Evolutionary conservation across 495 filamentous ascomycete species (phyloP), one percentile per base, ranked within the genome.

Genomic region (Aspergillus egyptiacus): DNA sequence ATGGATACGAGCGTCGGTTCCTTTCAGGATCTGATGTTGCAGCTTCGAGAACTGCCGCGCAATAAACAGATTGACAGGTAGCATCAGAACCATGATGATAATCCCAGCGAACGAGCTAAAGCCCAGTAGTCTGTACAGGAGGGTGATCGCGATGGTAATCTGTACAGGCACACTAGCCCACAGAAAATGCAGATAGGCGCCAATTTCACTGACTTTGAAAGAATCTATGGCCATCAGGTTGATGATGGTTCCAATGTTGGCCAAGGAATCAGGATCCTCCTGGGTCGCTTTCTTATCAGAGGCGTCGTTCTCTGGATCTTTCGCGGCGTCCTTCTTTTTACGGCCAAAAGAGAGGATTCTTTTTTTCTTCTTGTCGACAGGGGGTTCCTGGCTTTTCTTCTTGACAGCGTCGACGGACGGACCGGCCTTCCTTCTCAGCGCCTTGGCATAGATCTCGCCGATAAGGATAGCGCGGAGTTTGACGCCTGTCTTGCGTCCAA

Each of bases 171-270:
- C 86, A 54, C 82, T 82, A 0, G 87, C 89, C 76, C 87, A 86
- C 37, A 96, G 69, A 64, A 91, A 96, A 62, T 96, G 91, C 36
- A 96, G 67, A 60, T 96, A 99, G 0, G 91, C 86, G 39, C 87
- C 87, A 41, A 93, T 83, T 64, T 96, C 91, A 45, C 87, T 87
- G 41, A 97, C 86, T 69, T 99, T 99, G 79, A 96, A 96, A 25
- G 93, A 96, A 74, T 99, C 94, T 45, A 99, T 94, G 8, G 94
- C 83, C 94, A 99, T 99, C 54, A 99, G 67, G 62, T 97, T 99
- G 69, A 97, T 97, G 62, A 99, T 96, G 18, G 91, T 93, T 48
- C 94, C 94, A 47, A 90, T 74, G 54, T 95, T 96, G 15, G 86
- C 93, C 65, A 94, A 87, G 32, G 84, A 80, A 25, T 85, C 79